These are phyloP conservation scores for Neospermospora avenae DNA, from an alignment of 2,329 filamentous ascomycete species.

Conservation along the genomic window DNA sequence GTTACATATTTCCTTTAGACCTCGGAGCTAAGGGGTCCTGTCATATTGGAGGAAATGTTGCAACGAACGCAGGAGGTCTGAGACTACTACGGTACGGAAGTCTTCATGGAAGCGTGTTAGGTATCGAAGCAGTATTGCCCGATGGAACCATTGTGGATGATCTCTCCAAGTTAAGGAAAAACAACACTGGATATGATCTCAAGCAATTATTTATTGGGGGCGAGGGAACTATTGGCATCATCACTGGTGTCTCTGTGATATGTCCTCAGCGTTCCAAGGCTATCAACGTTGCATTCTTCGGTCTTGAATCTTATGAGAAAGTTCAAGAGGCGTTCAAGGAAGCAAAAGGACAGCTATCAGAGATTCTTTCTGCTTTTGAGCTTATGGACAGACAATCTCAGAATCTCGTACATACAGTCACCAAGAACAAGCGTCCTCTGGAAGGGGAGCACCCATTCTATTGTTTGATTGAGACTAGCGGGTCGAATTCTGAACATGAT, in stretches of 20 bases:
- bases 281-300: conserved; percentile 93
- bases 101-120: conserved; percentile 87
- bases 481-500: conserved; percentile 92
- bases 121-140: conserved; percentile 88
- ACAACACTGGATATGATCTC: conserved; percentile 97
- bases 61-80: conserved; percentile 92
- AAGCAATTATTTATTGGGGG: conserved; percentile 96
- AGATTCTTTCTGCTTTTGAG: conserved; percentile 97
- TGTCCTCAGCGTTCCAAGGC: conserved; percentile 85
- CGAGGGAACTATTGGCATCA: conserved; percentile 91
- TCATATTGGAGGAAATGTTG: conserved; percentile 92
- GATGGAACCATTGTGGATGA: conserved; percentile 92
- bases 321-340: conserved; percentile 82
- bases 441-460: conserved; percentile 89
- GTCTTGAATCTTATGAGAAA: conserved; percentile 84
- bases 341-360: conserved; percentile 84
- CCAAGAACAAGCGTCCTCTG: conserved; percentile 74
- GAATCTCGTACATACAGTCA: conserved; percentile 69
- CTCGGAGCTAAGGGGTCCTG: conserved; percentile 97
- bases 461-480: conserved; percentile 93
- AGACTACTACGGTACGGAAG: conserved; percentile 89
- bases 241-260: conserved; percentile 85
- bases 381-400: conserved; percentile 90
- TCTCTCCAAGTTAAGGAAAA: conserved; percentile 85
- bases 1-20: conserved; percentile 91